Percentiles rank a stretch among this genome's conserved stretches.
Conservation (phyloP, 139 green algal genomes). For the Tetradesmus obliquus region DNA sequence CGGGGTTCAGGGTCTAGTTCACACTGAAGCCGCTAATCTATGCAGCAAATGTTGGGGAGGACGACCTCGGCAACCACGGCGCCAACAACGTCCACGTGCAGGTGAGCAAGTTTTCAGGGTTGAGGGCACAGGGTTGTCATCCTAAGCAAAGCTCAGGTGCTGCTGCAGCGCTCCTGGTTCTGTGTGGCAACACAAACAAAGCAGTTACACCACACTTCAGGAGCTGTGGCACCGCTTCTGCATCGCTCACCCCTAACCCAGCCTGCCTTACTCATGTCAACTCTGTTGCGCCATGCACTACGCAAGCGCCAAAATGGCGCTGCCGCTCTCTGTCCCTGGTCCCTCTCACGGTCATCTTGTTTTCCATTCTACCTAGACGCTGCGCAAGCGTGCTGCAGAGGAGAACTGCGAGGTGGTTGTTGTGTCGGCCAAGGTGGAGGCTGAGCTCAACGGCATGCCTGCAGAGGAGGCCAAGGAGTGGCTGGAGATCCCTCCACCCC, state of each 20-base stretch:
- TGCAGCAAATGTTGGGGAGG: conserved; percentile 95
- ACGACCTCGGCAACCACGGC: conserved; percentile 84
- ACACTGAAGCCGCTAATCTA: conserved; percentile 92
- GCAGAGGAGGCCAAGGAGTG: conserved; percentile 89
- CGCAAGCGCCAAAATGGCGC: not conserved
- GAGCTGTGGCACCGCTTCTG: no score
- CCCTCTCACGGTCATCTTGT: not conserved
- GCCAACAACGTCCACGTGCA: conserved; percentile 87
- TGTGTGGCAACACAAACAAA: no score
- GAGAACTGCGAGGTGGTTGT: conserved; percentile 80
- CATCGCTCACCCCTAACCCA: no score
- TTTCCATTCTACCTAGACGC: conserved; percentile 45
- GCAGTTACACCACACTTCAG: no score
- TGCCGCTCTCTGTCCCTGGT: not conserved
- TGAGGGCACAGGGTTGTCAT: no score
- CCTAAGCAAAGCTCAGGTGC: no score
- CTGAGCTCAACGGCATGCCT: conserved; percentile 93
- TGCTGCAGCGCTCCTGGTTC: no score
- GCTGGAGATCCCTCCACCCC: conserved; percentile 74
- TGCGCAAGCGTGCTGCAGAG: conserved; percentile 67
- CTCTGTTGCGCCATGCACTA: not conserved
- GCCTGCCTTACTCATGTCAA: no score
- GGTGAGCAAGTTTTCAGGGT: conserved; percentile 37
- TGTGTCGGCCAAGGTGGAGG: conserved; percentile 78
- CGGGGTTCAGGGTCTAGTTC: conserved; percentile 32